A percentile compares a stretch with the other conserved stretches of the same genome.
Conservation (phyloP, 441 rosid species). For the Metrosideros polymorpha region DNA sequence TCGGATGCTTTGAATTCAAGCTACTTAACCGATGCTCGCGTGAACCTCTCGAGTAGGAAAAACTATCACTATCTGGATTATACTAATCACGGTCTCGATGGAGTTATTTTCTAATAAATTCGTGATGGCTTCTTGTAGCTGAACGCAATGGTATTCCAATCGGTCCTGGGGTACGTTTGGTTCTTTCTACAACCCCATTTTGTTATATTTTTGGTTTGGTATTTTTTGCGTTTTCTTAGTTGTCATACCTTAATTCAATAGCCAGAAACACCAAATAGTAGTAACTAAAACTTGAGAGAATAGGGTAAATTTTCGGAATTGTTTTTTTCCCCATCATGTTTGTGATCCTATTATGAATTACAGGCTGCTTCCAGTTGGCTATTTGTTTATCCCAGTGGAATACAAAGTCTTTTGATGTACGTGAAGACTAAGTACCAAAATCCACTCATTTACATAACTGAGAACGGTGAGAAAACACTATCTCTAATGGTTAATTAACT, state of each 20-base stretch:
- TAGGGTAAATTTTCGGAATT: background rate
- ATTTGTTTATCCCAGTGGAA: slow-evolving; percentile 31
- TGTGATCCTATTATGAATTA: background rate
- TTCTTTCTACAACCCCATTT: background rate
- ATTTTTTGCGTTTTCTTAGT: background rate
- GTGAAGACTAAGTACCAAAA: slow-evolving; percentile 24
- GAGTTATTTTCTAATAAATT: background rate
- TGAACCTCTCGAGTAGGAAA: slow-evolving; percentile 14
- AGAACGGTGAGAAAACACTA: slow-evolving; percentile 25
- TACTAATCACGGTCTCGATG: background rate
- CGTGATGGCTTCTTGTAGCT: background rate
- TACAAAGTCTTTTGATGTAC: slow-evolving; percentile 29
- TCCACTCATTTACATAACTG: slow-evolving; percentile 46
- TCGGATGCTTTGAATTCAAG: slow-evolving; percentile 4
- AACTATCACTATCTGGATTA: background rate
- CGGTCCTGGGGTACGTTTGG: slow-evolving; percentile 14
- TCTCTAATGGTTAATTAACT: background rate
- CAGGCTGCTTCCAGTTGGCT: slow-evolving; percentile 38
- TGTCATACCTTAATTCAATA: background rate
- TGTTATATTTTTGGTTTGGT: background rate
- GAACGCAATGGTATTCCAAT: slow-evolving; percentile 23
- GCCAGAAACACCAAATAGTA: background rate
- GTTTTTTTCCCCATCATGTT: background rate
- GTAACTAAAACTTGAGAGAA: background rate
- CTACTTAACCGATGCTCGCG: slow-evolving; percentile 20